A percentile compares a stretch with the other conserved stretches of the same genome.
Evolutionary conservation across 2,329 filamentous ascomycete species (phyloP).

Genomic region (Sphaceloma murrayae): DNA sequence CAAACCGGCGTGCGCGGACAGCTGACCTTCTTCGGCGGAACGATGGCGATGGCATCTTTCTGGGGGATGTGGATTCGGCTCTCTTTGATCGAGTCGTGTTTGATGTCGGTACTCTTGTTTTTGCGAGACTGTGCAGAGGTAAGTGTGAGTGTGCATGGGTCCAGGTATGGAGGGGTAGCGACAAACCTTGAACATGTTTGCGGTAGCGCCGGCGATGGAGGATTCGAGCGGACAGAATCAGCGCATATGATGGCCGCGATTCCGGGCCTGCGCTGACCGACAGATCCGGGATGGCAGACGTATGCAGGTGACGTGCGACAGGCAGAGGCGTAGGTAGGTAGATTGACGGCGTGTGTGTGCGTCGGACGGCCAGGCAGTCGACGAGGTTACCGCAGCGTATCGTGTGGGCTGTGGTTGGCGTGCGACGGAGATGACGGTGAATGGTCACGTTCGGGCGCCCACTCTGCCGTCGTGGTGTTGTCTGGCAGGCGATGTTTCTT

Average conservation of each 20-base stretch:
- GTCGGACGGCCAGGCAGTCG: no score
- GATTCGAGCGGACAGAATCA: background rate
- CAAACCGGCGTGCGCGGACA: constrained; percentile 15
- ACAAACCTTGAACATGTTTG: constrained; percentile 15
- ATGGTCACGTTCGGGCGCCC: no score
- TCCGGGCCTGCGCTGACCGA: constrained; percentile 12
- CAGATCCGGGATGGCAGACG: no score
- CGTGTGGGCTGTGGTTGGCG: no score
- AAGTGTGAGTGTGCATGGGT: background rate
- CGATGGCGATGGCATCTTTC: constrained; percentile 79
- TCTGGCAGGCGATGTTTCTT: no score
- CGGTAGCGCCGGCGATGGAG: background rate
- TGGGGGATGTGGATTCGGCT: constrained; percentile 67
- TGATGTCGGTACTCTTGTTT: constrained; percentile 38
- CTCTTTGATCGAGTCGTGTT: constrained; percentile 54
- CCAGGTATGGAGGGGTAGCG: background rate
- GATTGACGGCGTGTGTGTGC: background rate
- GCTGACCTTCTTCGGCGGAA: constrained; percentile 83
- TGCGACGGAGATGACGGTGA: no score
- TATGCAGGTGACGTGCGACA: background rate
- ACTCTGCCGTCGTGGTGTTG: no score
- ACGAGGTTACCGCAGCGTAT: no score
- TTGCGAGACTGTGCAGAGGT: constrained; percentile 14
- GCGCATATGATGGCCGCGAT: constrained; percentile 8
- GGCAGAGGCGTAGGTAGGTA: no score